A percentile compares a stretch with the other conserved stretches of the same genome.
Conservation (phyloP, 1,139 yeast species). For the Protomyces inouyei region DNA sequence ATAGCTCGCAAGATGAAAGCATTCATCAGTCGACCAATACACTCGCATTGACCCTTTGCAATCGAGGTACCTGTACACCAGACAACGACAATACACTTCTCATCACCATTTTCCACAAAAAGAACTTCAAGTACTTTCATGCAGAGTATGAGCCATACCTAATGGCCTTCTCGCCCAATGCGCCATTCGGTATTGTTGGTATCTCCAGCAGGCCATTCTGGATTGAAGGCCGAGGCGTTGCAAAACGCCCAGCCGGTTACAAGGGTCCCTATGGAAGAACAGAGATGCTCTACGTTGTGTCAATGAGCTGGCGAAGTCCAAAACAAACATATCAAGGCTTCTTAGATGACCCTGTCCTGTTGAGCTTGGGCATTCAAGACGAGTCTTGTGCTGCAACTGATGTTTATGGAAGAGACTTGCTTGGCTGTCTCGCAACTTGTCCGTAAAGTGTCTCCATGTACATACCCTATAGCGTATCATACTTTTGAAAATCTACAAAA, state of each 20-base stretch:
- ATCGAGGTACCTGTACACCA: constrained; percentile 8
- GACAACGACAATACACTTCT: constrained; percentile 8
- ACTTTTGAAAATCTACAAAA: background rate
- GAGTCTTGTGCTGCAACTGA: background rate
- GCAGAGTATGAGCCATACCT: constrained; percentile 23
- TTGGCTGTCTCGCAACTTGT: background rate
- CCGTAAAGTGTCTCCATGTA: background rate
- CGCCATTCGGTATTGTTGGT: constrained; percentile 12
- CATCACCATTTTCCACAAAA: constrained; percentile 19
- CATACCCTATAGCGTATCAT: too few species aligned
- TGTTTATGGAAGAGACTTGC: background rate
- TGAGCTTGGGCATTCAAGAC: background rate
- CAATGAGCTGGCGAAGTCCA: background rate
- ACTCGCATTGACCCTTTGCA: constrained; percentile 16
- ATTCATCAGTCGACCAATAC: constrained; percentile 21
- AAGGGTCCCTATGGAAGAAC: background rate
- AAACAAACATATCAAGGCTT: background rate
- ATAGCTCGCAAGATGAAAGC: background rate
- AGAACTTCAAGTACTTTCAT: constrained; percentile 19
- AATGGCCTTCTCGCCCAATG: background rate
- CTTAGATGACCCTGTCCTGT: background rate
- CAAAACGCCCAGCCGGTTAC: background rate
- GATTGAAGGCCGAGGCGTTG: constrained; percentile 1
- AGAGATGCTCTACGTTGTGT: background rate
- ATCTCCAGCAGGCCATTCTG: constrained; percentile 18